Evolutionary conservation across 768 basidiomycete genomes (phyloP).

Genomic region (Steccherinum ochraceum): DNA sequence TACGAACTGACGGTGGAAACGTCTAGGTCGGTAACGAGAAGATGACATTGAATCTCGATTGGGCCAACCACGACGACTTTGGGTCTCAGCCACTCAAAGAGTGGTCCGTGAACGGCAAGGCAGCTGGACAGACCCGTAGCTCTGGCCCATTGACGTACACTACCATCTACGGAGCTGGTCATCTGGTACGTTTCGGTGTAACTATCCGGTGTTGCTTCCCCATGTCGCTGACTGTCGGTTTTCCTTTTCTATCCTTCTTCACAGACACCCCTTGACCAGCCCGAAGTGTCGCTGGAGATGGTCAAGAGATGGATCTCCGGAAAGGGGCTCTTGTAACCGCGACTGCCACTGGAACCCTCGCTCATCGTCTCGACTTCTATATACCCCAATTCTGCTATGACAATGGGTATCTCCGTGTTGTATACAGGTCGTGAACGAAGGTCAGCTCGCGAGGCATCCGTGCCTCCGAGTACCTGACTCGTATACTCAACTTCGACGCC

Average conservation of each 20-base stretch:
- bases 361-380: no score
- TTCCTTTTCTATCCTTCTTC: no score
- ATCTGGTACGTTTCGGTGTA: conserved; percentile 44
- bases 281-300: conserved; percentile 44
- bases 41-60: conserved; percentile 7
- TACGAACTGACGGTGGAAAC: no score
- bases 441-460: no score
- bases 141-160: conserved; percentile 55
- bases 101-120: conserved; percentile 33
- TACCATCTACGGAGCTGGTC: conserved; percentile 60
- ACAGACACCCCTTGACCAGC: conserved; percentile 60
- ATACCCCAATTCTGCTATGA: no score
- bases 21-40: conserved; percentile 42
- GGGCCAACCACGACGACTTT: conserved; percentile 5
- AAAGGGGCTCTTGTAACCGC: conserved; percentile 12
- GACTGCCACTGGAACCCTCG: no score
- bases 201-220: background rate
- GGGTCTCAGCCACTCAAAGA: background rate
- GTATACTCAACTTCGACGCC: no score
- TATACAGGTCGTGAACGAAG: no score
- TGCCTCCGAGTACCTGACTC: no score
- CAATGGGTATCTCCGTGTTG: no score
- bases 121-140: conserved; percentile 48
- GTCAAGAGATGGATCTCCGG: conserved; percentile 42
- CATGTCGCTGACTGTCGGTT: no score